Base-by-base conservation (phyloP, 2,329 filamentous ascomycete species). In the Cordyceps javanica region DNA sequence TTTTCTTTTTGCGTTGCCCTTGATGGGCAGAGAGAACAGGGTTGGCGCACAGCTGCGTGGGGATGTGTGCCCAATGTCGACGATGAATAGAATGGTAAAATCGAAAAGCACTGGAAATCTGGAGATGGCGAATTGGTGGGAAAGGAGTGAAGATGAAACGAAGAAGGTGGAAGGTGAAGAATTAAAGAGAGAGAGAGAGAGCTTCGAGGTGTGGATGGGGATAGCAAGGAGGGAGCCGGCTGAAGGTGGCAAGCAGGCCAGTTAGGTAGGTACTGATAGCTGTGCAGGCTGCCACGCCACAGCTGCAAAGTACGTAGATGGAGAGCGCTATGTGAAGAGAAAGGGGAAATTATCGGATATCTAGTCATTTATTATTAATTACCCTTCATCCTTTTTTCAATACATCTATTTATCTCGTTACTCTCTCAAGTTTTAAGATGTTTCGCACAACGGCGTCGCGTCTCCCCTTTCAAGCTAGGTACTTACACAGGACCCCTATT, bases 91-190 rank as follows among this genome's bases (percentile, higher is more conserved):
- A 39, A 39, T 2, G 28, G 16, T 36, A 51, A 11, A 57, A 45
- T 32, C 23, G 32, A 21, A 41, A 51, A 58, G 39, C 11, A 38
- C 6, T 46, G 42, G n/a, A 11, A 32, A 51, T 26, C 34, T 52
- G 38, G 42, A 42, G 28, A 45, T 51, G 13, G 32, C 21, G 26
- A 57, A 14, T 52, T 39, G 23, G 54, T 44, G 53, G 50, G 52
- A 42, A 56, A 56, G 34, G 54, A 56, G 34, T 41, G 54, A 36
- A 56, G 34, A 41, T n/a, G 44, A 56, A 56, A 34, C 19, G 44
- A 42, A 50, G 39, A 55, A 28, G 25, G 48, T 36, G 56, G 30
- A 28, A 34, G 54, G 30, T 46, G 58, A 58, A 49, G 61, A 54
- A 55, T 55, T 44, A 46, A 21, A 30, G 16, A 30, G 13, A 30